Evolutionary conservation across 441 rosid genomes (phyloP).

Genomic region (Mallotus repandus): DNA sequence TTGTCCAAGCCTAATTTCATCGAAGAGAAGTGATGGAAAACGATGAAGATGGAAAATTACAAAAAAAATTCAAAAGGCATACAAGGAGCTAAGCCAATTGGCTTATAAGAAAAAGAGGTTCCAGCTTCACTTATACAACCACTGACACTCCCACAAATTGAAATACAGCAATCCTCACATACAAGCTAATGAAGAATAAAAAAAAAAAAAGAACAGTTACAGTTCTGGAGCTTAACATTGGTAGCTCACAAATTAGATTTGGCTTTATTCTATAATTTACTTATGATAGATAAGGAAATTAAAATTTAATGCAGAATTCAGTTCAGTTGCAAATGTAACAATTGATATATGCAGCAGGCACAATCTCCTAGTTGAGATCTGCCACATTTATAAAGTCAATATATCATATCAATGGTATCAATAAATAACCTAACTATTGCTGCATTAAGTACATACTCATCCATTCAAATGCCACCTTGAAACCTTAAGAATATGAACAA

Average conservation of each 20-base stretch:
- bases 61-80: no score
- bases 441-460: neutral
- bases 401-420: neutral
- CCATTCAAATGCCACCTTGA: neutral
- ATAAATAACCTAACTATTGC: no score
- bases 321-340: neutral
- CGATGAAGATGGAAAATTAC: no score
- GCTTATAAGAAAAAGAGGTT: no score
- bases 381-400: neutral
- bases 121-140: no score
- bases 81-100: no score
- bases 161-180: neutral
- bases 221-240: neutral
- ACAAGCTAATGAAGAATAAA: neutral
- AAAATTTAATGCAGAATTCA: neutral
- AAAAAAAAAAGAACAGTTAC: neutral
- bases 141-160: no score
- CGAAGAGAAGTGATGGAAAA: no score
- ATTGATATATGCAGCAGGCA: neutral
- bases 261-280: no score
- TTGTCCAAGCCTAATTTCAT: no score
- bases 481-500: neutral
- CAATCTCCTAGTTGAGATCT: neutral
- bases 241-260: neutral
- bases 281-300: no score